phyloP scores from a whole-genome alignment of 2,329 filamentous ascomycete genomes.

The Colletotrichum echinochloae region DNA sequence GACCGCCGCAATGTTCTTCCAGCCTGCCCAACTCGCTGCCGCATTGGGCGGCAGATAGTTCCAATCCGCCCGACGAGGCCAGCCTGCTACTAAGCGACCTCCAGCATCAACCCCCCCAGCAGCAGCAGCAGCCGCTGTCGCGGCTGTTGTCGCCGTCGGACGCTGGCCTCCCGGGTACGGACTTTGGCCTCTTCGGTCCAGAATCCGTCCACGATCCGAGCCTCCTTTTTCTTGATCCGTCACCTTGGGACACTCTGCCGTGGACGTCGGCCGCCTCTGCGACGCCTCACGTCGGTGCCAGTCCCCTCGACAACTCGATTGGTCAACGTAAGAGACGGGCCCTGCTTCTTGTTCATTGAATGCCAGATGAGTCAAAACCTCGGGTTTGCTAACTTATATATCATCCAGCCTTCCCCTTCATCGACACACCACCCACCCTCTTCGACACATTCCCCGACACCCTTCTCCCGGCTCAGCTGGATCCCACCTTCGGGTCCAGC shows the following conservation, averaged over 20 bases:
- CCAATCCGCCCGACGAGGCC: constrained; percentile 28
- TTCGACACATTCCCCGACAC: constrained; percentile 34
- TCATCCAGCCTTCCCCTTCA: constrained; percentile 33
- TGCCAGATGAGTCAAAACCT: constrained; percentile 11
- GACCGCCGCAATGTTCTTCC: constrained; percentile 21
- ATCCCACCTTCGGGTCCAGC: constrained; percentile 30
- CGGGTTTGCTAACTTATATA: constrained; percentile 5
- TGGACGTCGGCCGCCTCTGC: constrained; percentile 28
- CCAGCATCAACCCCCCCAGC: constrained; percentile 9
- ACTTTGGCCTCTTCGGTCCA: constrained; percentile 27
- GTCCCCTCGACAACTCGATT: constrained; percentile 35
- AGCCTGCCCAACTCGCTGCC: constrained; percentile 26
- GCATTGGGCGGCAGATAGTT: constrained; percentile 33
- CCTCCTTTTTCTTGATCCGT: constrained; percentile 26
- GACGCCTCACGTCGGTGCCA: constrained; percentile 29
- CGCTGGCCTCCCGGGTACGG: constrained; percentile 34
- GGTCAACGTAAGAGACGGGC: constrained; percentile 26
- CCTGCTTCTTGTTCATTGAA: not conserved
- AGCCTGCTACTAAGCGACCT: constrained; percentile 15
- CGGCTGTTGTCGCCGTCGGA: constrained; percentile 23
- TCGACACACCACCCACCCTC: constrained; percentile 32
- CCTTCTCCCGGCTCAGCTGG: constrained; percentile 11
- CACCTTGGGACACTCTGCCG: constrained; percentile 34
- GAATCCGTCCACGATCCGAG: constrained; percentile 35
- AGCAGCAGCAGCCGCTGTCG: constrained; percentile 1